Evolutionary conservation across 2,329 filamentous ascomycete genomes (phyloP).

Genomic region (Ustulina deusta): DNA sequence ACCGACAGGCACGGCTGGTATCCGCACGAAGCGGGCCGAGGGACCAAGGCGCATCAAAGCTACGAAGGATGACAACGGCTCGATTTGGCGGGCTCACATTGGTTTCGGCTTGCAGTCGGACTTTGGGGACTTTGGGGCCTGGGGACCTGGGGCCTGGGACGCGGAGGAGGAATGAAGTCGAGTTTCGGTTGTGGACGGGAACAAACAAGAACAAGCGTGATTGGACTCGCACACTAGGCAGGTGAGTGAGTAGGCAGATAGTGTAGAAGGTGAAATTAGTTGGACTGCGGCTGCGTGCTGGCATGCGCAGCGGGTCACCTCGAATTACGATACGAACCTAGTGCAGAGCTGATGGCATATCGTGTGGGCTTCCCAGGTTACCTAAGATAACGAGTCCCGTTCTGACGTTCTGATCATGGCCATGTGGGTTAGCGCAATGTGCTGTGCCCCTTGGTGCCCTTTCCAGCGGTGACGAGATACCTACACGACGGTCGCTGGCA

Average conservation of each 20-base stretch:
- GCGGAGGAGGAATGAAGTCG: constrained; percentile 13
- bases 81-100: constrained; percentile 43
- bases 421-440: constrained; percentile 15
- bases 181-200: constrained; percentile 25
- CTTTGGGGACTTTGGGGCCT: not conserved
- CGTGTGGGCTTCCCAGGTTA: not conserved
- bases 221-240: not conserved
- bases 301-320: constrained; percentile 29
- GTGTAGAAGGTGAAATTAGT: constrained; percentile 25
- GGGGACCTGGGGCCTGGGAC: not conserved
- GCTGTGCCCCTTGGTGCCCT: not conserved
- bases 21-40: constrained; percentile 47
- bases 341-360: too few relatives aligned
- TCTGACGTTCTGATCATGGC: not conserved
- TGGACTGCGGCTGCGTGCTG: constrained; percentile 17
- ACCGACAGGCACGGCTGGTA: constrained; percentile 41
- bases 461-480: too few relatives aligned
- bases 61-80: constrained; percentile 25
- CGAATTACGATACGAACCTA: constrained; percentile 3
- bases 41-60: constrained; percentile 45
- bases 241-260: not conserved
- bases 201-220: constrained; percentile 5
- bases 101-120: constrained; percentile 37
- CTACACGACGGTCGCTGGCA: too few relatives aligned
- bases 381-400: constrained; percentile 7